Evolutionary conservation across 2,329 filamentous ascomycete genomes (phyloP), one percentile per base, ranked within the genome.

Genomic region (Cladosporium sphaerospermum): DNA sequence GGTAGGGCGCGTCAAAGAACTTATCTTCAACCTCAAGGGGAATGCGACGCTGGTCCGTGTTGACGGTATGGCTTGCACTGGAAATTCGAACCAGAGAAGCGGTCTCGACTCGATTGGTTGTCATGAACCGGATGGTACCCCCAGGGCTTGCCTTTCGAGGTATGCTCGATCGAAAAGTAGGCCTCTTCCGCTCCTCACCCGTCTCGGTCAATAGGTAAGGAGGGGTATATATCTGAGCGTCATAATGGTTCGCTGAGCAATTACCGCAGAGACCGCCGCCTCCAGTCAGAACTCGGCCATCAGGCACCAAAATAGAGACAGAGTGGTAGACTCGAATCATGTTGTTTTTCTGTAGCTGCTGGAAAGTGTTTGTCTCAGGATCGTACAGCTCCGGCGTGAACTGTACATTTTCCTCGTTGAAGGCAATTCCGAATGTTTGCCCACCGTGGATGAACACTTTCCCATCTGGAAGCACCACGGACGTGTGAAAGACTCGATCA

Each of bases 41-140:
- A 45, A 83, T 69, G 8, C 79, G 73, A 18, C 80, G 66, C 67
- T 82, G 79, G 62, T 83, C 80, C 0, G 75, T 82, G 59, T 83
- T 79, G 45, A 82, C 72, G 1, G 77, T 74, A 61, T 82, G 79
- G 0, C 80, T 83, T 3, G 69, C 68, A 3, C 70, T 73, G 1
- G 78, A 74, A 43, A 74, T 71, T 5, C 80, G 70, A 28, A 83
- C 63, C 11, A 82, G 61, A 0, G 73, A 69, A 37, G 73, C 73
- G 2, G 45, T 54, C 18, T 45, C 41, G 14, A 34, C 16, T 1
- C 34, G 9, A 5, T 43, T 34, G 28, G 41, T 49, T 13, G 31
- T 37, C 43, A 56, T 43, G 13, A 13, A 11, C 10, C 9, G 19
- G 23, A 43, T 23, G 16, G 5, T n/a, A 3, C 19, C 19, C 7